These are phyloP conservation scores for Termitomyces heimii DNA, from an alignment of 768 basidiomycete species.

Conservation along the genomic window DNA sequence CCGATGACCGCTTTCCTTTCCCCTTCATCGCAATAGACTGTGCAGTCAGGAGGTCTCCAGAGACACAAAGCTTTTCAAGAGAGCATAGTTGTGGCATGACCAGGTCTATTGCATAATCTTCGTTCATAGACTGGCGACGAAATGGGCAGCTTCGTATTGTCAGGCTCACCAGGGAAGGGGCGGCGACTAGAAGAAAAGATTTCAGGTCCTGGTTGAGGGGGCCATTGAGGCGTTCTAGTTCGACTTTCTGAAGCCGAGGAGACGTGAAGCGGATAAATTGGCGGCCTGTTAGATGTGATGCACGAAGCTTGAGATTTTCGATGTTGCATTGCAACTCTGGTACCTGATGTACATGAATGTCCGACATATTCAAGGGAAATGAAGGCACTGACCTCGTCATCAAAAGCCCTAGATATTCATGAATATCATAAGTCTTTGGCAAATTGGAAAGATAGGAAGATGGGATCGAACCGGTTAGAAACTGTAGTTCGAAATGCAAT, in stretches of 20 bases:
- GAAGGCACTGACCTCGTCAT: constrained; percentile 1
- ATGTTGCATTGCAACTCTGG: not conserved
- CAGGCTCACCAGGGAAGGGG: not conserved
- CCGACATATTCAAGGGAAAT: not conserved
- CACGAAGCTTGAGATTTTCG: not conserved
- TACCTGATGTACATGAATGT: not conserved
- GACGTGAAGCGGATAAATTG: constrained; percentile 4
- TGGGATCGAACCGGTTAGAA: not conserved
- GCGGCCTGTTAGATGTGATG: constrained; percentile 2
- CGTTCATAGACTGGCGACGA: not conserved
- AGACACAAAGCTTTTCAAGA: constrained; percentile 1
- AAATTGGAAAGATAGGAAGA: not conserved
- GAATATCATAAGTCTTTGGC: not conserved
- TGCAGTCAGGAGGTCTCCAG: not conserved
- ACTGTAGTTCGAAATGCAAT: constrained; percentile 1
- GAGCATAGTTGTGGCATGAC: not conserved
- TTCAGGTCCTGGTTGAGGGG: constrained; percentile 1
- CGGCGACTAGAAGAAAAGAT: not conserved
- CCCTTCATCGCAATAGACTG: not conserved
- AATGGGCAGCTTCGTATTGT: not conserved
- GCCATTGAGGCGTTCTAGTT: constrained; percentile 1
- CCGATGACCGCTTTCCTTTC: not conserved
- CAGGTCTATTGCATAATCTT: constrained; percentile 1
- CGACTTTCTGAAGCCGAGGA: not conserved
- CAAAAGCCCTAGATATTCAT: not conserved